Evolutionary conservation across 2,329 filamentous ascomycete genomes (phyloP), one percentile per base, ranked within the genome.

Genomic region (Colletotrichum phormii): DNA sequence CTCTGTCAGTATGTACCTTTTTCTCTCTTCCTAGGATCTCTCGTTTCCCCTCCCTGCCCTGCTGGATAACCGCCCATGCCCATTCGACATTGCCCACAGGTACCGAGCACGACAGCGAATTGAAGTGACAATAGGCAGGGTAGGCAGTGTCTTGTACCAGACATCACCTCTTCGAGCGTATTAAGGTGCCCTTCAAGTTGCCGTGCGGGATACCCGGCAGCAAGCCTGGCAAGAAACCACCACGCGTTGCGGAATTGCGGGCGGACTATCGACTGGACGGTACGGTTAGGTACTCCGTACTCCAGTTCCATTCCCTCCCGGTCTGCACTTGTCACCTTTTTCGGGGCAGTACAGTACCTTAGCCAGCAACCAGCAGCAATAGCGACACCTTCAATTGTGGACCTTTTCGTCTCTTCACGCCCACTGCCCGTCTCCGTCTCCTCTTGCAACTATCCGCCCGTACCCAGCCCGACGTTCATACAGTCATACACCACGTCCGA

Each of bases 351-450:
- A n/a, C 26, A 29, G 26, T 29, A 29, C 26, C 4, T 29, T 29
- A 29, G 26, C 26, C 26, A 29, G 6, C 37, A 42, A 13, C 13
- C 37, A 42, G 37, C 37, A 37, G 35, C 11, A 42, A 18, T 13
- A 42, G 33, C 24, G 8, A 49, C 42, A 49, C 66, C 29, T 33
- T 22, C 22, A 26, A 69, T 18, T 51, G 18, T 46, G 46, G 33
- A 35, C n/a, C 4, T 54, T 15, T 31, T 51, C n/a, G 26, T 24
- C 42, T 35, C 15, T 57, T 55, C 62, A 62, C 64, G 57, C 33
- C 22, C 24, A 15, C 65, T 51, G 57, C 66, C 24, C 33, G 60
- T 64, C 51, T 37, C 63, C 65, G 70, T 69, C 70, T 64, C 65
- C 35, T 71, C 64, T 33, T 55, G 55, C 29, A 58, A 26, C 37